Base-by-base conservation (phyloP, 495 filamentous ascomycete genomes). In the Penicillium riverlandense region DNA sequence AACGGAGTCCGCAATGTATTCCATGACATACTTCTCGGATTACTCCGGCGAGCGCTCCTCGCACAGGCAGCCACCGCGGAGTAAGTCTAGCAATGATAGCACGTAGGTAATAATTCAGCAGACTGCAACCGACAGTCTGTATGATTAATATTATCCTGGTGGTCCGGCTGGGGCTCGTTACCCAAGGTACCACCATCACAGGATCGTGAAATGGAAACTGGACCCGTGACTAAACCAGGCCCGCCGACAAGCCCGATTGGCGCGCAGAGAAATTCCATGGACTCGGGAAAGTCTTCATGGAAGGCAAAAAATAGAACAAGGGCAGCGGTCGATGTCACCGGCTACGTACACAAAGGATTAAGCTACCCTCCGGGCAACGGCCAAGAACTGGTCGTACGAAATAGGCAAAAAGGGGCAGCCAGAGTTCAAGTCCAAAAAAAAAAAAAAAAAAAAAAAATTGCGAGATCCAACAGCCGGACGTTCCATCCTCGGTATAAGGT, bases 101-200 rank as follows among this genome's bases (percentile, higher is more conserved):
- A n/a, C 3, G n/a, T 11, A 34, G 32, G 32, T 3, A 34, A 34
- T 22, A 22, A 22, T 22, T 22, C 22, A 22, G 4, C 22, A 37
- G 4, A 15, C 31, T 31, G 29, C 30, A 37, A 34, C 37, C 38
- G 44, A n/a, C 36, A 43, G 31, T 41, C 34, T 28, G 36, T 40
- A 37, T 40, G 33, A 52, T 50, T 51, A 47, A 49, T 43, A 54
- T 50, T 54, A 43, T 30, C 48, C 35, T 48, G 43, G 54, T 45
- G 43, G 40, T 47, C 48, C 33, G 12, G 30, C 38, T 28, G 44
- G 47, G 29, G 13, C 10, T 38, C 31, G 34, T 47, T 41, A 49
- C 12, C 53, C 56, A 52, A 54, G 50, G 50, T 40, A 55, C 22
- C 49, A 29, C 22, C 27, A 30, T 22, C 41, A 31, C 11, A 13